Evolutionary conservation across 2,329 filamentous ascomycete genomes (phyloP).

Genomic region (Gnomoniopsis smithogilvyi): DNA sequence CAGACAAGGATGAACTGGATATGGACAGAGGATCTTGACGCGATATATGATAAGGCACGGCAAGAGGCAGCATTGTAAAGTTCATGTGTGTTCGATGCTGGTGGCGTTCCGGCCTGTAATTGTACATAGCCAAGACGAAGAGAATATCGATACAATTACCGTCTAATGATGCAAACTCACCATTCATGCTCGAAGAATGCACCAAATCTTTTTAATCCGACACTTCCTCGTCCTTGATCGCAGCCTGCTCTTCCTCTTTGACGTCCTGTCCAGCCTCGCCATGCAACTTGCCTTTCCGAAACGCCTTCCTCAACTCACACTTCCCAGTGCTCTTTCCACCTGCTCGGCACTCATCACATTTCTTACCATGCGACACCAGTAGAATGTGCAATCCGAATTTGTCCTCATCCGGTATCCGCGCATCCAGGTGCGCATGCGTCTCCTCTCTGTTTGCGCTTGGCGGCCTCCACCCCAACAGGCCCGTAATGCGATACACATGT

Average conservation of each 20-base stretch:
- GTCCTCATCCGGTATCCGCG: conserved; percentile 40
- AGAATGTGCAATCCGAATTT: conserved; percentile 51
- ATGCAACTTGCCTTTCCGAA: conserved; percentile 26
- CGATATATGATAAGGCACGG: conserved; percentile 16
- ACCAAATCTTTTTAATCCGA: not conserved
- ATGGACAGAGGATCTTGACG: conserved; percentile 31
- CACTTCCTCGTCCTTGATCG: conserved; percentile 10
- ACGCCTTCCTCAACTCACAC: conserved; percentile 39
- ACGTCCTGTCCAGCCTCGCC: conserved; percentile 17
- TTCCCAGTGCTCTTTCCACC: conserved; percentile 36
- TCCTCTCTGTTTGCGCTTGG: conserved; percentile 37
- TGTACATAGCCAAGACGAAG: not conserved
- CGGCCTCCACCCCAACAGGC: conserved; percentile 47
- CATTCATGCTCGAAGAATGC: not conserved
- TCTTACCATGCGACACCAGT: conserved; percentile 44
- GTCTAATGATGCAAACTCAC: not conserved
- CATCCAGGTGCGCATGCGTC: conserved; percentile 48
- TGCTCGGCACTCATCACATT: conserved; percentile 42
- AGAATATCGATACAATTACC: not conserved
- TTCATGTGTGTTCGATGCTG: no score
- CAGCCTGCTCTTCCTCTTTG: conserved; percentile 11
- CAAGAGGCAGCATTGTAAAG: not conserved
- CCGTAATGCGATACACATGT: conserved; percentile 48
- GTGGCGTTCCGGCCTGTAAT: not conserved
- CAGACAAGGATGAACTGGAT: conserved; percentile 29